Evolutionary conservation across 2,329 filamentous ascomycete genomes (phyloP), one percentile per base, ranked within the genome.

Genomic region (Colletotrichum sp.): DNA sequence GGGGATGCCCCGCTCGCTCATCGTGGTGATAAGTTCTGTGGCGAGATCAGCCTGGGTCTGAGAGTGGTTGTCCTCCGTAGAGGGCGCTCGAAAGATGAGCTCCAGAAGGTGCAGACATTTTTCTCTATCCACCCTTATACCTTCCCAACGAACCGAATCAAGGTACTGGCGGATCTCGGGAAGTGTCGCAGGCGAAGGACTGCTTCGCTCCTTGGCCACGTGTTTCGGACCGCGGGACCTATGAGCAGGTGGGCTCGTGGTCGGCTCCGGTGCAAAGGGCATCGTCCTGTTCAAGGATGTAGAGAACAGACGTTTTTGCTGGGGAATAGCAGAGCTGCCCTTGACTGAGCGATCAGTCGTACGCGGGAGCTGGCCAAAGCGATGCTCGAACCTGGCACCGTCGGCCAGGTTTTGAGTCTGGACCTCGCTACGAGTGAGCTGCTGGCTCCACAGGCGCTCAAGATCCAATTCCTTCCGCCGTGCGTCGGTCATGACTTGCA

Each of bases 401-500:
- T 76, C 70, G 11, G 21, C 29, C 7, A 74, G 13, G n/a, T 66
- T 70, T 13, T 61, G 58, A 5, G 38, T 67, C 33, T 74, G 64
- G 13, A 57, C 72, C 31, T 76, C 63, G 75, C 77, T 85, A 63
- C 80, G 80, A 65, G 78, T 83, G 59, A 89, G 73, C 36, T 85
- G 78, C 9, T 82, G 82, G 43, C 80, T 80, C 90, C 90, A 92
- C 2, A 91, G 81, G 13, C 78, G 79, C 77, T 91, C 90, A 15
- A 92, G 79, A 58, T 86, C 86, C 66, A 91, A 82, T 76, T 91
- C 89, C 27, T 82, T 79, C 36, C 90, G 84, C 70, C 89, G 84
- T 11, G 84, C 78, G 77, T 90, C 89, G 0, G 89, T 91, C 83
- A 91, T 86, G 77, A 90, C 86, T 78, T 92, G 90, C 12, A 91